Evolutionary conservation across 768 basidiomycete genomes (phyloP).

Genomic region (Crucibulum laeve): DNA sequence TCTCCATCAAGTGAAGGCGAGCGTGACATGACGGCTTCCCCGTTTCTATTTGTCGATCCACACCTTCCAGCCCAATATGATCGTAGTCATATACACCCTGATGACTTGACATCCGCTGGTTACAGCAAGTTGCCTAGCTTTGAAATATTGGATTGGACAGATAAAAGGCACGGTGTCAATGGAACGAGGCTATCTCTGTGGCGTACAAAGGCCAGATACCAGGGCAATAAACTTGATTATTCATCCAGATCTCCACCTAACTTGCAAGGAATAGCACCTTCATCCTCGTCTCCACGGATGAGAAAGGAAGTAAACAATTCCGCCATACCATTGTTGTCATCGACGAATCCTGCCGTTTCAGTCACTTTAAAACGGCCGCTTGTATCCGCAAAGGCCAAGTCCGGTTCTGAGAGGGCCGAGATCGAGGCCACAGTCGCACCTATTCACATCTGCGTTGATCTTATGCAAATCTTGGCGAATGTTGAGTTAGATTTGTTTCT

Average conservation of each 20-base stretch:
- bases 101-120: conserved; percentile 12
- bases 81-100: conserved; percentile 36
- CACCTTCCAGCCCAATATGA: conserved; percentile 57
- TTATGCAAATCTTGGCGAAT: conserved; percentile 38
- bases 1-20: conserved; percentile 6
- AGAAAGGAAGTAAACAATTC: no score
- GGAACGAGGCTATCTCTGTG: conserved; percentile 60
- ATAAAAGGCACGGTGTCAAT: conserved; percentile 26
- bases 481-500: conserved; percentile 43
- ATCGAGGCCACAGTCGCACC: conserved; percentile 49
- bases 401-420: conserved; percentile 11
- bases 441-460: conserved; percentile 75
- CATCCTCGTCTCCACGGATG: no score
- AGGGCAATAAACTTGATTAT: conserved; percentile 12
- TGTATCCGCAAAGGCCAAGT: conserved; percentile 3
- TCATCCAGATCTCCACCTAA: conserved; percentile 9
- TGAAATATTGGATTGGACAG: conserved; percentile 61
- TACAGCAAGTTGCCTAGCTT: conserved; percentile 46
- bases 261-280: no score
- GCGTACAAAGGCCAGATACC: conserved; percentile 41
- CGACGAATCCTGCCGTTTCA: no score
- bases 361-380: neutral
- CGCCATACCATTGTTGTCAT: no score
- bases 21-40: conserved; percentile 37
- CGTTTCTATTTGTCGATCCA: conserved; percentile 74